Conservation (phyloP, 805 yeast genomes). For the Kuraishia molischiana region DNA sequence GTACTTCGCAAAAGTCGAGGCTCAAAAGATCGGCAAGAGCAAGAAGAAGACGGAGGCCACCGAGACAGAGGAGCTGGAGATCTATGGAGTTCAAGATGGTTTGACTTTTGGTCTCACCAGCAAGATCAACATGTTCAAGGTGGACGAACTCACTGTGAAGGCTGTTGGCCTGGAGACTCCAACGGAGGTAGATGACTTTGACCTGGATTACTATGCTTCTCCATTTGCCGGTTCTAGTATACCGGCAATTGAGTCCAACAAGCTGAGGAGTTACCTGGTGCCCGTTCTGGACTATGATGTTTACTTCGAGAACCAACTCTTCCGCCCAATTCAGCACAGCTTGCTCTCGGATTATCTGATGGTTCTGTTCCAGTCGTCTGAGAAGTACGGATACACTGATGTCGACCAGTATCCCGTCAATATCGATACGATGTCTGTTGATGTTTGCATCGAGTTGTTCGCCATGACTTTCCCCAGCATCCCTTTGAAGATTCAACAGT, state of each 20-base stretch:
- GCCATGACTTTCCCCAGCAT: conserved; percentile 60
- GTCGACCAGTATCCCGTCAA: conserved; percentile 27
- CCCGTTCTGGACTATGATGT: conserved; percentile 22
- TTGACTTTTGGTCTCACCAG: conserved; percentile 33
- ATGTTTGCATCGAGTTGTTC: conserved; percentile 70
- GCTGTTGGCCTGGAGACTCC: conserved; percentile 6
- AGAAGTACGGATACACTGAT: conserved; percentile 23
- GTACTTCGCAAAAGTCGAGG: conserved; percentile 6
- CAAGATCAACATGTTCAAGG: conserved; percentile 20
- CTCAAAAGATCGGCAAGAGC: conserved; percentile 2
- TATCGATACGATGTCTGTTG: conserved; percentile 50
- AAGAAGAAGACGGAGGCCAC: conserved; percentile 8
- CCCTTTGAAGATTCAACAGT: conserved; percentile 72
- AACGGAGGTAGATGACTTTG: conserved; percentile 8
- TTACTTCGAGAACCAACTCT: conserved; percentile 20
- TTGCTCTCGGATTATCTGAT: conserved; percentile 31
- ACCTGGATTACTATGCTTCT: conserved; percentile 27
- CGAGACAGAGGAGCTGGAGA: conserved; percentile 13
- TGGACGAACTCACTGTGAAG: conserved; percentile 22
- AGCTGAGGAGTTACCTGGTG: conserved; percentile 16
- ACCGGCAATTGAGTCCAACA: conserved; percentile 20
- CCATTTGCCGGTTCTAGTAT: conserved; percentile 15
- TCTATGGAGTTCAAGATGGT: conserved; percentile 28
- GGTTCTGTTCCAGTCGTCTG: conserved; percentile 17
- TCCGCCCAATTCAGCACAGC: conserved; percentile 27